Conservation (phyloP, 106 monocot genomes). For the Triglochin maritima region DNA sequence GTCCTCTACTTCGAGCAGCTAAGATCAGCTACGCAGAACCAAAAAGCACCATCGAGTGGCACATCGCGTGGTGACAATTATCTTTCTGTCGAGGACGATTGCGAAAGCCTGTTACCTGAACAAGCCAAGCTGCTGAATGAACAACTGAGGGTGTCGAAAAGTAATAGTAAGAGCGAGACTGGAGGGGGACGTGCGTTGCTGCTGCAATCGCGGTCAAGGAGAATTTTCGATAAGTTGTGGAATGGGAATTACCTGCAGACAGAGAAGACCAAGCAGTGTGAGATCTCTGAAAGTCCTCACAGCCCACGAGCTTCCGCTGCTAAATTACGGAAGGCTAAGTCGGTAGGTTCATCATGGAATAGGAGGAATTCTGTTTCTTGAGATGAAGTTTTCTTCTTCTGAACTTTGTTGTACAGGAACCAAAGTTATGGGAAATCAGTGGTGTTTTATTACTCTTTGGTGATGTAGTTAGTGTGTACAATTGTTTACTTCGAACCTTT, state of each 20-base stretch:
- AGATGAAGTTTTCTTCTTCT: background rate
- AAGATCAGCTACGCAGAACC: background rate
- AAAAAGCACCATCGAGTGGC: background rate
- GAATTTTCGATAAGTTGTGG: conserved; percentile 79
- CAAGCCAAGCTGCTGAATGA: conserved; percentile 22
- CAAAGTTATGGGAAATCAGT: too few relatives aligned
- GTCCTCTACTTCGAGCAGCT: conserved; percentile 34
- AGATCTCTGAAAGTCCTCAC: conserved; percentile 65
- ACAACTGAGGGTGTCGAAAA: conserved; percentile 26
- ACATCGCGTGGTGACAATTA: conserved; percentile 10
- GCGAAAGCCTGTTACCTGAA: conserved; percentile 13
- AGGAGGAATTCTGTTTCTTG: conserved; percentile 82
- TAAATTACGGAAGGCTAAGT: conserved; percentile 34
- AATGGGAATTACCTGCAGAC: conserved; percentile 26
- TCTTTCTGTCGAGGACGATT: conserved; percentile 19
- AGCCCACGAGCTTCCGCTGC: conserved; percentile 51
- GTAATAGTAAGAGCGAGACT: conserved; percentile 13
- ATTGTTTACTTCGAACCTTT: too few relatives aligned
- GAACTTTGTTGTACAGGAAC: background rate
- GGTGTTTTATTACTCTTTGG: too few relatives aligned
- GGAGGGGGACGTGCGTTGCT: conserved; percentile 20
- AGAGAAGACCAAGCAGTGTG: conserved; percentile 33
- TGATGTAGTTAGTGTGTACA: too few relatives aligned
- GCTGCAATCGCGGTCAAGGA: conserved; percentile 55
- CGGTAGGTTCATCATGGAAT: conserved; percentile 39